phyloP scores from a whole-genome alignment of 1,284 basidiomycete genomes.

The Melampsora americana region DNA sequence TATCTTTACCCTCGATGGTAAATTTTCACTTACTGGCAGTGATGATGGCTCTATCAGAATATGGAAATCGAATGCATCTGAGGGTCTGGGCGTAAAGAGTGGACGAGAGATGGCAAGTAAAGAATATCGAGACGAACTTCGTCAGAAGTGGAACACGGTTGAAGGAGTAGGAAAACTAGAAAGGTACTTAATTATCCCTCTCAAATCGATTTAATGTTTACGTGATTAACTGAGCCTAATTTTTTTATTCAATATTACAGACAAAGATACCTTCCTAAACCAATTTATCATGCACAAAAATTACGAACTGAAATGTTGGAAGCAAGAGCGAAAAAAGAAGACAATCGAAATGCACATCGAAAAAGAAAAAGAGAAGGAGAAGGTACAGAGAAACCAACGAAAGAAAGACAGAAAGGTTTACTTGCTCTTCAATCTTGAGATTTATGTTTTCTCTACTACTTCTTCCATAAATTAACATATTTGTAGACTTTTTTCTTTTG shows the following conservation, averaged over 20 bases:
- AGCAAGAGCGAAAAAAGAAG: slow-evolving; percentile 83
- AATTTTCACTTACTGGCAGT: slow-evolving; percentile 87
- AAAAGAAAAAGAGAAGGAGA: slow-evolving; percentile 6
- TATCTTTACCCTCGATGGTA: slow-evolving; percentile 80
- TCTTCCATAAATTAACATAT: neutral
- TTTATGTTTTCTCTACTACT: neutral
- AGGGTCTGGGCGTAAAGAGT: slow-evolving; percentile 85
- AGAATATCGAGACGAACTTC: slow-evolving; percentile 85
- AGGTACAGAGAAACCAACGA: slow-evolving; percentile 18
- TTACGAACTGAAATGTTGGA: slow-evolving; percentile 93
- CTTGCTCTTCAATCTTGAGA: slow-evolving; percentile 27
- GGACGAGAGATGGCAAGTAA: slow-evolving; percentile 87
- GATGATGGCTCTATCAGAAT: slow-evolving; percentile 96
- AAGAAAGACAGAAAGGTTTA: slow-evolving; percentile 37
- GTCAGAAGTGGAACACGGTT: slow-evolving; percentile 83
- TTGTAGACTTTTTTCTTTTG: neutral
- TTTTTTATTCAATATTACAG: neutral
- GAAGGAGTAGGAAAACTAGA: slow-evolving; percentile 76
- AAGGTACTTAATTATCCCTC: slow-evolving; percentile 56
- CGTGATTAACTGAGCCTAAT: neutral
- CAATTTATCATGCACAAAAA: slow-evolving; percentile 79
- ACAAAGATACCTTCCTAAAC: slow-evolving; percentile 80
- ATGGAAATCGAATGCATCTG: slow-evolving; percentile 91
- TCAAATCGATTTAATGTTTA: neutral
- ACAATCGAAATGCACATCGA: slow-evolving; percentile 65